A percentile compares a stretch with the other conserved stretches of the same genome.
Evolutionary conservation across 306 rosid genomes (phyloP).

Genomic region (Begonia masoniana): DNA sequence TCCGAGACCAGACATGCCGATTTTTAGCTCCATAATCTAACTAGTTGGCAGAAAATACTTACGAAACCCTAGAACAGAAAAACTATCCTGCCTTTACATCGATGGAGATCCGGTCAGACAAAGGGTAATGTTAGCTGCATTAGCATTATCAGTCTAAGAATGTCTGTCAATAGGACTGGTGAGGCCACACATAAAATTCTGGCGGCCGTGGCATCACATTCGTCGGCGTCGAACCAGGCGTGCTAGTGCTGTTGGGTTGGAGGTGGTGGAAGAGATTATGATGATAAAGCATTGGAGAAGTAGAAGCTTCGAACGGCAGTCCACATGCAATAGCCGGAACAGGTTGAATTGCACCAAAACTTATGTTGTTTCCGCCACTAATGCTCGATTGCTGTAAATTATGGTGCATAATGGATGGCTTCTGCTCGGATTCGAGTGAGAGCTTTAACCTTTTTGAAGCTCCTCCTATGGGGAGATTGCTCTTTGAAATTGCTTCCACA

Average conservation of each 20-base stretch:
- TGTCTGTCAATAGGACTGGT: conserved; percentile 38
- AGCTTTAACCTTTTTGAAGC: conserved; percentile 83
- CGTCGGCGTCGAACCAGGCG: conserved; percentile 24
- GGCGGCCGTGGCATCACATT: conserved; percentile 30
- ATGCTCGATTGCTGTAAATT: conserved; percentile 30
- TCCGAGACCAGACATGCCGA: too few relatives aligned
- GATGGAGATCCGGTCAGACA: too few relatives aligned
- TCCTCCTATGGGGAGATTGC: conserved; percentile 81
- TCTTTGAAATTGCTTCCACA: conserved; percentile 71
- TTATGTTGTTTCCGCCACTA: conserved; percentile 30
- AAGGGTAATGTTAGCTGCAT: too few relatives aligned
- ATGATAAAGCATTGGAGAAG: conserved; percentile 45
- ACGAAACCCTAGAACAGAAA: too few relatives aligned
- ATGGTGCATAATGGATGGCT: conserved; percentile 12
- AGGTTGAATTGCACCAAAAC: conserved; percentile 50
- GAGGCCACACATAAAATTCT: conserved; percentile 86
- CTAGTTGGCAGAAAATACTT: too few relatives aligned
- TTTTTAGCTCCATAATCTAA: too few relatives aligned
- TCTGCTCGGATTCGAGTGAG: conserved; percentile 60
- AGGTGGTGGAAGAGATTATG: conserved; percentile 57
- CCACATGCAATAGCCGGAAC: conserved; percentile 45
- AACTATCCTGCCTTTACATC: too few relatives aligned
- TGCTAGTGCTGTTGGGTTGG: conserved; percentile 23
- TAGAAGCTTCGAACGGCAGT: conserved; percentile 17
- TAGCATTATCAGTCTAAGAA: too few relatives aligned